Evolutionary conservation across 495 filamentous ascomycete species (phyloP).

Genomic region (Niebla homalea): DNA sequence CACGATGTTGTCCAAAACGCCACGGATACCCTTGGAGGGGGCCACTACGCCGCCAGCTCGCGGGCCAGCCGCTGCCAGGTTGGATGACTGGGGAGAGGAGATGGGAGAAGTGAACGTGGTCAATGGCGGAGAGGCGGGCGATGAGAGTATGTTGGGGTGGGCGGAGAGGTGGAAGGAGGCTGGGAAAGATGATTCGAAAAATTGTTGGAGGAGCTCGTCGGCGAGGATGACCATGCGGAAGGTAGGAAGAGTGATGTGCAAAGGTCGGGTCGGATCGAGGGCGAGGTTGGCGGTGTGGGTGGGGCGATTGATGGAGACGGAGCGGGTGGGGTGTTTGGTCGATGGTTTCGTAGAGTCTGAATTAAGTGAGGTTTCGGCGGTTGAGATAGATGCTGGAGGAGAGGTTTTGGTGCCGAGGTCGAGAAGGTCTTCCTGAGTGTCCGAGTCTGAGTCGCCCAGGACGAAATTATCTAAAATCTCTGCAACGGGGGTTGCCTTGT

Average conservation of each 20-base stretch:
- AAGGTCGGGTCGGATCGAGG: constrained; percentile 78
- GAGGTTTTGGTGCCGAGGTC: constrained; percentile 32
- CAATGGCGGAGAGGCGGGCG: constrained; percentile 37
- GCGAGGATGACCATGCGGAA: constrained; percentile 98
- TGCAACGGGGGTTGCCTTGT: constrained; percentile 17
- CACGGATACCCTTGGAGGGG: constrained; percentile 65
- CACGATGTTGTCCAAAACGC: constrained; percentile 92
- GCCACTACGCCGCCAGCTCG: constrained; percentile 41
- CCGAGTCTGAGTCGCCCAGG: constrained; percentile 63
- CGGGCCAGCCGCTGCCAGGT: constrained; percentile 21
- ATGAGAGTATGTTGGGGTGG: constrained; percentile 22
- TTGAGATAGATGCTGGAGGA: constrained; percentile 3
- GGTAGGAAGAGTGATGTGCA: constrained; percentile 92
- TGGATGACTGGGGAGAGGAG: constrained; percentile 37
- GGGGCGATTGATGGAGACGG: constrained; percentile 2
- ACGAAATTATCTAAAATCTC: constrained; percentile 49
- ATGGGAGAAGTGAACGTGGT: constrained; percentile 54
- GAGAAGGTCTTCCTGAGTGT: constrained; percentile 58
- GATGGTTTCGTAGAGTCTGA: constrained; percentile 10
- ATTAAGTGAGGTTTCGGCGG: constrained; percentile 10
- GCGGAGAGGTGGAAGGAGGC: constrained; percentile 57
- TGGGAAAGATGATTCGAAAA: constrained; percentile 76
- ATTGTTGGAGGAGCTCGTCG: constrained; percentile 87
- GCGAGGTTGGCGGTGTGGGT: constrained; percentile 60
- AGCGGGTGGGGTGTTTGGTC: constrained; percentile 12